Evolutionary conservation across 352 stramenopile genomes (phyloP), one percentile per base, ranked within the genome.

Genomic region (Globisporangium rhizosaccharum): DNA sequence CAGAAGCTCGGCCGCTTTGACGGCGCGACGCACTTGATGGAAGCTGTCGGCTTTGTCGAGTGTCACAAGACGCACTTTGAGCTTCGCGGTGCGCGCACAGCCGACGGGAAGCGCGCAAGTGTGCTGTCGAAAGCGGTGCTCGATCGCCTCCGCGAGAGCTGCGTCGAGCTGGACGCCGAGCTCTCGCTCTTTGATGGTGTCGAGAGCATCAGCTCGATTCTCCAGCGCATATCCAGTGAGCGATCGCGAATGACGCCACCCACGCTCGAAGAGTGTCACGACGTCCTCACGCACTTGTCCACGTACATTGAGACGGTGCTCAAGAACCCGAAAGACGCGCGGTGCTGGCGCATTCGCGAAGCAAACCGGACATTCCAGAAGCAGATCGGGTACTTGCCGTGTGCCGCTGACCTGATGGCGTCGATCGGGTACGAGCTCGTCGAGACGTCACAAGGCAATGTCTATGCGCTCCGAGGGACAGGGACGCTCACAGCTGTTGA

Each of bases 251-350:
- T 76, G 45, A 51, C 42, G 2, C 59, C 63, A 10, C 71, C 88
- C 14, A 65, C 67, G 2, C 46, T 85, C 1, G 69, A 87, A 0
- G 78, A 88, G n/a, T 87, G 73, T 11, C 66, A 71, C 9, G 51
- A 53, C 6, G 59, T 70, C 2, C 52, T 90, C 15, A 70, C 47
- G 18, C 41, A 76, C 25, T 57, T 89, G 44, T 61, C 55, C 0
- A 51, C 39, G 4, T 89, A 81, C 48, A 67, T 89, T 23, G 76
- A 83, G 17, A 88, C 83, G 23, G 65, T 89, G 0, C 61, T 91
- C 5, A 87, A 82, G 60, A 85, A 88, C 51, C 79, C 79, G 1
- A 88, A 88, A 51, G 82, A 91, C 51, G 82, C 79, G 28, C 55
- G 74, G 18, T 86, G 66, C 20, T 89, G 82, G 82, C 64, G 75